A percentile compares a stretch with the other conserved stretches of the same genome.
Conservation (phyloP, 2,329 filamentous ascomycete genomes). For the Ophiostoma fasciatum region DNA sequence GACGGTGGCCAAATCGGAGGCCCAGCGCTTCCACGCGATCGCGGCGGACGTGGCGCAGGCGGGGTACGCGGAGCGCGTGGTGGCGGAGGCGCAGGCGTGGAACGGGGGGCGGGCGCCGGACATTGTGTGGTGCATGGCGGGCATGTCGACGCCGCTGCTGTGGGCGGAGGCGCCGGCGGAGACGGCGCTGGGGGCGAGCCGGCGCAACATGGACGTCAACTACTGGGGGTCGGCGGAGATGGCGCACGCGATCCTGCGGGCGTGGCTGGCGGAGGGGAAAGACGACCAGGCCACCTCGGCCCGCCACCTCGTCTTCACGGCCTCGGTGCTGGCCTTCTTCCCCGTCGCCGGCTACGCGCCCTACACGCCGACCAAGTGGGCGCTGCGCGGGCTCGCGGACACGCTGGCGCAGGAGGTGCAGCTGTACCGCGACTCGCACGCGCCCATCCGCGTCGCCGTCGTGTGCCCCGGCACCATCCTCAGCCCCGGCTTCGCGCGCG, state of each 20-base stretch:
- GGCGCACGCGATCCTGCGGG: constrained; percentile 60
- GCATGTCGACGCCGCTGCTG: constrained; percentile 56
- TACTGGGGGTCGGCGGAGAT: constrained; percentile 81
- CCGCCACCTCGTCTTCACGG: constrained; percentile 78
- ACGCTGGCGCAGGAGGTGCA: constrained; percentile 70
- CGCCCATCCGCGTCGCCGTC: constrained; percentile 61
- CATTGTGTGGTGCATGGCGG: constrained; percentile 83
- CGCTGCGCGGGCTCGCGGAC: constrained; percentile 71
- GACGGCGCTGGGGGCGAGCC: constrained; percentile 43
- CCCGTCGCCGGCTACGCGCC: constrained; percentile 68
- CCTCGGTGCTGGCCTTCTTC: constrained; percentile 60
- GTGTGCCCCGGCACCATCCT: constrained; percentile 76
- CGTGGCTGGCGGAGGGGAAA: constrained; percentile 49
- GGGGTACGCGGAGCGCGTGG: constrained; percentile 52
- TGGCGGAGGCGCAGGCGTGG: constrained; percentile 62
- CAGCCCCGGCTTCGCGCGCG: constrained; percentile 57
- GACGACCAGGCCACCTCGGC: constrained; percentile 32
- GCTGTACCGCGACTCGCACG: constrained; percentile 56
- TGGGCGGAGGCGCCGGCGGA: constrained; percentile 57
- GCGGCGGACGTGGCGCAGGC: constrained; percentile 64
- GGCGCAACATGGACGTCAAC: constrained; percentile 80
- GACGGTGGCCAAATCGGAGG: constrained; percentile 49
- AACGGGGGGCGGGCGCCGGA: constrained; percentile 62
- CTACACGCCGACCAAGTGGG: constrained; percentile 75
- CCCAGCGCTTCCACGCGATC: constrained; percentile 72